These are phyloP conservation scores for Hawksworthiomyces lignivorus DNA, from an alignment of 2,329 filamentous ascomycete genomes.

Conservation along the genomic window DNA sequence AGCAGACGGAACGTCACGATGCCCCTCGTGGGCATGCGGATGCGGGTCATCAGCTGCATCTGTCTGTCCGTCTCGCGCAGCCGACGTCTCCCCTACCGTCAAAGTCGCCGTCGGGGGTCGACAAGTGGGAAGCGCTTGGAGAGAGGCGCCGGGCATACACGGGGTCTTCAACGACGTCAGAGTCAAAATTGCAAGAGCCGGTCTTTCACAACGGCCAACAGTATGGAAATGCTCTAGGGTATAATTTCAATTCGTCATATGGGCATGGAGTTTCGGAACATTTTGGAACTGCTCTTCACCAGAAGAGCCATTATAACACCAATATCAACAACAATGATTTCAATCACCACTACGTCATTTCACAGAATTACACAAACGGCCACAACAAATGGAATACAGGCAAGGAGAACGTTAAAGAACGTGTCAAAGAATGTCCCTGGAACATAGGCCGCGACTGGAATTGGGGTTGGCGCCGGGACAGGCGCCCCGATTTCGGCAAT, in stretches of 20 bases:
- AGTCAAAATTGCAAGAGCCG: slow-evolving; percentile 37
- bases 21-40: slow-evolving; percentile 19
- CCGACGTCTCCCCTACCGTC: slow-evolving; percentile 4
- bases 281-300: slow-evolving; percentile 22
- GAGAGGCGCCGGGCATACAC: slow-evolving; percentile 67
- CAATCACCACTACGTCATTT: slow-evolving; percentile 18
- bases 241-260: slow-evolving; percentile 40
- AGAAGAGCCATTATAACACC: slow-evolving; percentile 16
- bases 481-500: slow-evolving; percentile 62
- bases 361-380: slow-evolving; percentile 7
- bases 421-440: slow-evolving; percentile 47
- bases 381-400: slow-evolving; percentile 31
- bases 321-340: slow-evolving; percentile 14
- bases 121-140: slow-evolving; percentile 87
- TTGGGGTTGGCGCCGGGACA: slow-evolving; percentile 55
- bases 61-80: slow-evolving; percentile 55
- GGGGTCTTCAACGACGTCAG: slow-evolving; percentile 39
- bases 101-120: slow-evolving; percentile 51
- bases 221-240: slow-evolving; percentile 24
- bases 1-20: slow-evolving; percentile 23
- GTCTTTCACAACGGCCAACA: slow-evolving; percentile 39
- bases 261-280: slow-evolving; percentile 43
- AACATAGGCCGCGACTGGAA: slow-evolving; percentile 52
- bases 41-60: slow-evolving; percentile 25
- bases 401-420: slow-evolving; percentile 30